A percentile compares a stretch with the other conserved stretches of the same genome.
Evolutionary conservation across 768 basidiomycete species (phyloP).

Genomic region (Gloeophyllum trabeum): DNA sequence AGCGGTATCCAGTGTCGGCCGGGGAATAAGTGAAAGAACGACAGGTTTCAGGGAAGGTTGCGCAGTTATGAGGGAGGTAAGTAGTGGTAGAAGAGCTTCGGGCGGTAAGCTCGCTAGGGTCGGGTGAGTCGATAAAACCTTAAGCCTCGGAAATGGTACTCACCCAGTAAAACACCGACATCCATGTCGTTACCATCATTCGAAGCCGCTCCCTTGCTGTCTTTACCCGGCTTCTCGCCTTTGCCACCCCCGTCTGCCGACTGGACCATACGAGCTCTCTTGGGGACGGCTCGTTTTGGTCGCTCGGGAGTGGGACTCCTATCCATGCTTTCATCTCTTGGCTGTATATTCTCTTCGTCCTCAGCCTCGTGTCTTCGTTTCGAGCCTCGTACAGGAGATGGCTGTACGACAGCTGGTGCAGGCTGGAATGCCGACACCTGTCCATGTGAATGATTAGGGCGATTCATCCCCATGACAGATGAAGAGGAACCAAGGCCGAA

Average conservation of each 20-base stretch:
- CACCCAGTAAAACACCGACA: constrained; percentile 73
- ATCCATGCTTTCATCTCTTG: constrained; percentile 68
- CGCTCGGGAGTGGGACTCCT: constrained; percentile 78
- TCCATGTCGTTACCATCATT: constrained; percentile 57
- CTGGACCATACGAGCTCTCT: constrained; percentile 44
- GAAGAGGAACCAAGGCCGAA: constrained; percentile 47
- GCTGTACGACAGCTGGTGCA: not conserved
- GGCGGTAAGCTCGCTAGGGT: constrained; percentile 66
- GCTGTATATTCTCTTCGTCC: constrained; percentile 41
- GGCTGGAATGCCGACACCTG: not conserved
- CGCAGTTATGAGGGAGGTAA: constrained; percentile 53
- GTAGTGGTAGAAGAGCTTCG: constrained; percentile 63
- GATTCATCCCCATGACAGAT: not conserved
- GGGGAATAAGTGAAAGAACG: constrained; percentile 69
- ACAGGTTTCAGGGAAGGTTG: constrained; percentile 65
- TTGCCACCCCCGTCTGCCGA: constrained; percentile 15
- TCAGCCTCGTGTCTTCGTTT: constrained; percentile 63
- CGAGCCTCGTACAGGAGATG: constrained; percentile 23
- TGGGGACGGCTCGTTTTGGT: constrained; percentile 56
- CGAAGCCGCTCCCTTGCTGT: constrained; percentile 27
- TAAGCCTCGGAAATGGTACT: no score
- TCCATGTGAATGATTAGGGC: not conserved
- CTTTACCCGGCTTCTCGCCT: constrained; percentile 33
- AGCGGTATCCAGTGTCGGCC: constrained; percentile 72
- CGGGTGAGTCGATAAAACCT: constrained; percentile 10